phyloP scores from a whole-genome alignment of 108 stramenopile species.

The Bacterosira constricta region DNA sequence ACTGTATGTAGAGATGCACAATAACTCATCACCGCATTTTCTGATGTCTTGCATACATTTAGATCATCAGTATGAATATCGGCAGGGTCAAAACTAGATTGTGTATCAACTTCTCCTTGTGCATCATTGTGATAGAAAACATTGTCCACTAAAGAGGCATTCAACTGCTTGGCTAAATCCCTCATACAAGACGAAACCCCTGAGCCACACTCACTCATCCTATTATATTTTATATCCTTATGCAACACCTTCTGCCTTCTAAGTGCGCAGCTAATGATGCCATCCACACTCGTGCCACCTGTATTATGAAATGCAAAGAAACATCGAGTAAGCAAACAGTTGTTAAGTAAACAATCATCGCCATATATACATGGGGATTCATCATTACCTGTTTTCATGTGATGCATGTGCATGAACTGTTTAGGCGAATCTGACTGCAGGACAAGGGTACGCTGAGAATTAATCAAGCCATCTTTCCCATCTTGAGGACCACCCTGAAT shows the following conservation, averaged over 20 bases:
- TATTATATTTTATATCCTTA: slow-evolving; percentile 29
- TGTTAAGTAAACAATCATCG: neutral
- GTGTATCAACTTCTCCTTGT: slow-evolving; percentile 14
- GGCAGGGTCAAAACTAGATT: slow-evolving; percentile 38
- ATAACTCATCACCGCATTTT: slow-evolving; percentile 65
- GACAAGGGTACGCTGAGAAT: slow-evolving; percentile 35
- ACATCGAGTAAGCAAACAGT: neutral
- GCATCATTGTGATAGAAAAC: slow-evolving; percentile 47
- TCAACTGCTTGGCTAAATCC: slow-evolving; percentile 26
- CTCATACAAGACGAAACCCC: slow-evolving; percentile 29
- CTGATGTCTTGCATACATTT: slow-evolving; percentile 41
- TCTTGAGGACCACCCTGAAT: no score
- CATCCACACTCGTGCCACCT: slow-evolving; percentile 70
- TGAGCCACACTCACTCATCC: slow-evolving; percentile 42
- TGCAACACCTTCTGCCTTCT: slow-evolving; percentile 37
- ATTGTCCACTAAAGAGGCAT: slow-evolving; percentile 39
- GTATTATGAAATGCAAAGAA: neutral
- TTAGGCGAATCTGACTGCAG: slow-evolving; percentile 40
- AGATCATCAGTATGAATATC: slow-evolving; percentile 22
- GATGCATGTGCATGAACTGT: slow-evolving; percentile 83
- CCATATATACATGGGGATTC: neutral
- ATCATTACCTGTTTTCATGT: slow-evolving; percentile 70
- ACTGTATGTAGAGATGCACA: slow-evolving; percentile 68
- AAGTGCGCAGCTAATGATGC: slow-evolving; percentile 57
- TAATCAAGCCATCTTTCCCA: neutral